Evolutionary conservation across 805 yeast species (phyloP).

Genomic region (Candida morakotiae): DNA sequence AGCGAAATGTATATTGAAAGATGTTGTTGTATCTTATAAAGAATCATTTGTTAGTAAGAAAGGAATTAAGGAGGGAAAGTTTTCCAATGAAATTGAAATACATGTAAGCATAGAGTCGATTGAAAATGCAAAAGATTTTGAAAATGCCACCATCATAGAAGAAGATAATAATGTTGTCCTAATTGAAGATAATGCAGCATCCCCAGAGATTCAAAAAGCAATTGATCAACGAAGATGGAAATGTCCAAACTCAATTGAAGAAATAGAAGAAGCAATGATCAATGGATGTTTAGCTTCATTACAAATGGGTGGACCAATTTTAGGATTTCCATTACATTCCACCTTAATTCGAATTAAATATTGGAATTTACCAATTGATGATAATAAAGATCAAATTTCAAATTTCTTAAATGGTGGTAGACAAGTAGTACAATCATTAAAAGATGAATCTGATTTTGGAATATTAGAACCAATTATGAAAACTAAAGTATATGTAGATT

Average conservation of each 20-base stretch:
- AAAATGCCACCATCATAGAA: conserved; percentile 36
- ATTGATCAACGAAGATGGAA: conserved; percentile 46
- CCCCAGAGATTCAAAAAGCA: conserved; percentile 21
- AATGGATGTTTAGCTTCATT: conserved; percentile 60
- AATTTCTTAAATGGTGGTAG: conserved; percentile 41
- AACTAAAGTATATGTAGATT: conserved; percentile 60
- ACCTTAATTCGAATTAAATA: conserved; percentile 49
- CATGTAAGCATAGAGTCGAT: conserved; percentile 30
- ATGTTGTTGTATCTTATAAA: conserved; percentile 84
- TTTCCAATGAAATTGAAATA: conserved; percentile 18
- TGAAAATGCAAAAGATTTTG: conserved; percentile 37
- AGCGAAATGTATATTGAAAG: conserved; percentile 76
- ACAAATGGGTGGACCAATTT: conserved; percentile 63
- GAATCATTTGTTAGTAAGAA: conserved; percentile 45
- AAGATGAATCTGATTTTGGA: conserved; percentile 34
- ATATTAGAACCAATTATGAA: conserved; percentile 88
- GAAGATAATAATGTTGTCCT: conserved; percentile 47
- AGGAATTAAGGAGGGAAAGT: conserved; percentile 13
- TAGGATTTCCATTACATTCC: conserved; percentile 57
- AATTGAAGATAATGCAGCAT: conserved; percentile 28
- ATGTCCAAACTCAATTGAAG: conserved; percentile 40
- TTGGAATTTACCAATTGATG: conserved; percentile 55
- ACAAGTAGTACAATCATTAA: conserved; percentile 28
- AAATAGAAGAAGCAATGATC: conserved; percentile 49
- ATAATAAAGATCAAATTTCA: conserved; percentile 21